Evolutionary conservation across 768 basidiomycete genomes (phyloP), one percentile per base, ranked within the genome.

Genomic region (Lactarius hatsudake): DNA sequence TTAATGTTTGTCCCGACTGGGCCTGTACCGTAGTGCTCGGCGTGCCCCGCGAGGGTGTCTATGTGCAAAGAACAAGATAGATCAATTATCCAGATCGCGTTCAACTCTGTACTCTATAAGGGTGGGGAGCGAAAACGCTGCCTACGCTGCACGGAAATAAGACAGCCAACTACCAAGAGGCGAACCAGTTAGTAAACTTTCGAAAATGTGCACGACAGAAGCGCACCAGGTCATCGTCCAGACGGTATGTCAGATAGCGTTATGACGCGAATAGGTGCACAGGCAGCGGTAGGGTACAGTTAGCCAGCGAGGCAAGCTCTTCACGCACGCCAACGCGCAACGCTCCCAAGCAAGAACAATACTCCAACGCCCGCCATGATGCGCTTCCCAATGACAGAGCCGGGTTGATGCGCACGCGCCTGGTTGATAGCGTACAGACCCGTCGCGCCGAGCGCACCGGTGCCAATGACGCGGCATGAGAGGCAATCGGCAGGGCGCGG

Each of bases 391-490:
- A 81, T 73, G 5, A 81, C 75, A 2, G 83, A 85, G 6, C 89
- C 89, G 9, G 86, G 88, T 13, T 87, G 87, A 53, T 80, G 79
- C 30, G 82, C 80, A 57, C 90, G 85, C 32, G 88, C 83, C 79
- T 84, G 82, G 74, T 82, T 81, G 32, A 92, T 75, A 2, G 90
- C 89, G 73, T 92, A 91, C 30, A 86, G 68, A 6, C 91, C 90
- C 5, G 86, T 82, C 5, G 82, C 82, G 26, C 81, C 84, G 6
- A 91, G 81, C 2, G 87, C 85, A 36, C 79, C 85, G 0, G 88
- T 83, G 23, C 90, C 89, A 48, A 89, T 83, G 62, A 91, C 78
- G 51, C 84, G 84, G 74, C 91, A 92, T 1, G 87, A 81, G n/a
- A 89, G 72, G 67, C 90, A 92, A 51, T 91, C 87, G 57, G 28